Conservation (phyloP, 208 protist species). For the Leishmania aethiopica region DNA sequence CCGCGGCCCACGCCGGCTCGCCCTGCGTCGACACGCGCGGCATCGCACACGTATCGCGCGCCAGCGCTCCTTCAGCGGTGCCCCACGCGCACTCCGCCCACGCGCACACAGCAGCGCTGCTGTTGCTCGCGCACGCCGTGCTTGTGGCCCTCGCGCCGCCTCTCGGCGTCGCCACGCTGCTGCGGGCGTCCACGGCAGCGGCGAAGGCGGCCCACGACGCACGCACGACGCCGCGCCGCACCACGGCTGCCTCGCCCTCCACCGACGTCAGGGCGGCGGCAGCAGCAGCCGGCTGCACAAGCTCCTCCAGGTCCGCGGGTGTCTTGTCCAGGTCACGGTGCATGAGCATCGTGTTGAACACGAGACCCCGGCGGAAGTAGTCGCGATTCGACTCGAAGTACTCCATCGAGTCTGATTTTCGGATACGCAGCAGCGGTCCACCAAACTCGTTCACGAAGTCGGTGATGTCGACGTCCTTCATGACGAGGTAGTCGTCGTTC, state of each 20-base stretch:
- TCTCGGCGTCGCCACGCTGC: neutral
- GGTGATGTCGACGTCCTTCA: constrained; percentile 20
- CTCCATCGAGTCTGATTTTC: too few relatives aligned
- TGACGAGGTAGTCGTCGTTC: constrained; percentile 29
- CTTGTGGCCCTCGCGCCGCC: neutral
- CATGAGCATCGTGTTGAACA: constrained; percentile 19
- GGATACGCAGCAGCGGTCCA: constrained; percentile 2
- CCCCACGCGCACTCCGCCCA: constrained; percentile 8
- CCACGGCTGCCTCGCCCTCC: neutral
- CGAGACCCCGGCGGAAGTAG: constrained; percentile 13
- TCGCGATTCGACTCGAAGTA: too few relatives aligned
- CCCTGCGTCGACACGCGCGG: constrained; percentile 12
- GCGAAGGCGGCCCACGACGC: neutral
- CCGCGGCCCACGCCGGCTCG: constrained; percentile 9
- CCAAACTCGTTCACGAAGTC: constrained; percentile 22
- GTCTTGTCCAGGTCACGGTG: constrained; percentile 6
- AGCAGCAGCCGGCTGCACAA: neutral
- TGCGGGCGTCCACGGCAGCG: neutral
- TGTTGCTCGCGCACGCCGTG: constrained; percentile 5
- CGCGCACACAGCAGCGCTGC: constrained; percentile 4
- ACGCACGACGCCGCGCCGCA: neutral
- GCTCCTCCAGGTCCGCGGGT: constrained; percentile 2
- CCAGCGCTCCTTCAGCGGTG: neutral
- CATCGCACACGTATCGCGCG: neutral
- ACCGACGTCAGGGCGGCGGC: neutral